phyloP scores from a whole-genome alignment of 345 rosid genomes.

The Hibiscus mutabilis region DNA sequence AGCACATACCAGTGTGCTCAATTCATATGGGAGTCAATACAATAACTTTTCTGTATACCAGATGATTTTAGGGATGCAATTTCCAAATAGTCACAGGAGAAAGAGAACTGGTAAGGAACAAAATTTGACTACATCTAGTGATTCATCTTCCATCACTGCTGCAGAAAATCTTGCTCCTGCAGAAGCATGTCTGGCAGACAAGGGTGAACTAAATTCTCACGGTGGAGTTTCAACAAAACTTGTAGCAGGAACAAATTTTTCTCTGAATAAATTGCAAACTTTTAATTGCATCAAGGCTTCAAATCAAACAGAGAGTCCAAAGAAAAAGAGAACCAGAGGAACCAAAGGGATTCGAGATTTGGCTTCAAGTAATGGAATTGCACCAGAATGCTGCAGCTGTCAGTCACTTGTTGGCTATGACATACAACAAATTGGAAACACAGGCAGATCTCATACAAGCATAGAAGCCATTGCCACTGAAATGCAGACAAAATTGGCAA shows the following conservation, averaged over 20 bases:
- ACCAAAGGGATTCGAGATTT: constrained; percentile 33
- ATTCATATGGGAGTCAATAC: constrained; percentile 29
- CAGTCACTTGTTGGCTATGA: constrained; percentile 14
- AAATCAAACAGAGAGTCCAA: constrained; percentile 27
- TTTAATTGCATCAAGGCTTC: constrained; percentile 19
- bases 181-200: constrained; percentile 13
- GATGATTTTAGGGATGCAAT: constrained; percentile 20
- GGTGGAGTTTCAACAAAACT: constrained; percentile 17
- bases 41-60: constrained; percentile 33
- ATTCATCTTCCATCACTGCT: constrained; percentile 27
- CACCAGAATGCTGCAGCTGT: constrained; percentile 17
- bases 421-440: constrained; percentile 14
- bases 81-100: constrained; percentile 30
- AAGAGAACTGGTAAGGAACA: constrained; percentile 43
- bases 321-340: constrained; percentile 51
- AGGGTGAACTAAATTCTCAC: neutral
- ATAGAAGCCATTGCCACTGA: constrained; percentile 32
- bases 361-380: constrained; percentile 32
- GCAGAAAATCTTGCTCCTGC: constrained; percentile 8
- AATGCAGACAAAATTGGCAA: constrained; percentile 27
- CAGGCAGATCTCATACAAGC: constrained; percentile 19
- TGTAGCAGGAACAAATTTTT: constrained; percentile 15
- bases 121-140: constrained; percentile 20
- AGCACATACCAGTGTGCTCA: constrained; percentile 20
- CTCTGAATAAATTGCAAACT: constrained; percentile 26